Base-by-base conservation (phyloP, 768 basidiomycete genomes). In the Albatrellus ellisii region DNA sequence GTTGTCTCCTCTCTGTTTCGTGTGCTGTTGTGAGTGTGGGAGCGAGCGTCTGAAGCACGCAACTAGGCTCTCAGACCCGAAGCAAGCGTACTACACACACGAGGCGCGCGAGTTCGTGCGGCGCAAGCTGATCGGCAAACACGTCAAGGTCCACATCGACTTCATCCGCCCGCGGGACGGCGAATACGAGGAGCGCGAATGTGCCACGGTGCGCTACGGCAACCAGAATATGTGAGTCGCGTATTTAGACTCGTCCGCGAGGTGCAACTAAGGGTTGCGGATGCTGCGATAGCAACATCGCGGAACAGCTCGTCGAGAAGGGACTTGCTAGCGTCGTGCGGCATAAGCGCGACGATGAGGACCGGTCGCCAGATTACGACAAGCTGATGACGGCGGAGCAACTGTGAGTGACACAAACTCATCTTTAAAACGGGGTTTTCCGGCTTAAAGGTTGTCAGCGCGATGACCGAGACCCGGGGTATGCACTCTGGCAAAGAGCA, bases 361-460 rank as follows among this genome's bases (percentile, higher is more conserved):
- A 92, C 52, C 75, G 92, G 36, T 92, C 92, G n/a, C 72, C 82
- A 5, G 94, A 97, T 56, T 89, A 90, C 50, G 95, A 99, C 64
- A 91, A 89, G 63, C 66, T 98, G 33, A 90, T 97, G 72, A 77
- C 80, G 22, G 95, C 91, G 6, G 94, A 99, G 59, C 89, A 92
- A 64, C 64, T 64, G 90, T 92, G 52, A 61, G 85, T n/a, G n/a
- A n/a, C n/a, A n/a, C n/a, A n/a, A n/a, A n/a, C 68, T 4, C 17
- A 10, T 15, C 14, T 9, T 36, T n/a, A n/a, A n/a, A n/a, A n/a
- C n/a, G n/a, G n/a, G n/a, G n/a, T n/a, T n/a, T n/a, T 41, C 31
- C 35, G 29, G 32, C 46, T 52, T 40, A 51, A 22, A 26, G 42
- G 39, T 46, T 43, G 18, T n/a, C 52, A 94, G 89, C 22, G 92